A percentile compares a stretch with the other conserved stretches of the same genome.
These are phyloP conservation scores for Saccharomyces hybrid DNA, from an alignment of 1,139 yeast species.

Conservation along the genomic window DNA sequence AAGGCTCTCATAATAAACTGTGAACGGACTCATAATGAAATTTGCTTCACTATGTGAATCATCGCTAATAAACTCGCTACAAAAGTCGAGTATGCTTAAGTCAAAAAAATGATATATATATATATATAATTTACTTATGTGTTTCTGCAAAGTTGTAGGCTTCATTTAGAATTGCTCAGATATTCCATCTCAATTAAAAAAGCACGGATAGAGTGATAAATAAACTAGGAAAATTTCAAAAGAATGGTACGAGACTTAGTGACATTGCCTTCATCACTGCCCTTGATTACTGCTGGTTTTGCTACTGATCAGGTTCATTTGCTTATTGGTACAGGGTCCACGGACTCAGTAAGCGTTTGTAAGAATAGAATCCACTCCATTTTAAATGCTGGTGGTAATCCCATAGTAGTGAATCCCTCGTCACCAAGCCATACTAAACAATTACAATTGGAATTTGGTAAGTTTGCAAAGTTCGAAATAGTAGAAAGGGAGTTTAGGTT, in stretches of 20 bases:
- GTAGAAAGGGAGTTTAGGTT: constrained; percentile 36
- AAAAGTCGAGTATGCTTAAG: neutral
- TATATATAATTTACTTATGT: neutral
- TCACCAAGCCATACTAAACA: constrained; percentile 15
- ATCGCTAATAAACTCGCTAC: neutral
- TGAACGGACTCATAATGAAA: neutral
- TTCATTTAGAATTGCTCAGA: neutral
- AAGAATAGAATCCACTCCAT: constrained; percentile 45
- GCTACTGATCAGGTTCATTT: constrained; percentile 51
- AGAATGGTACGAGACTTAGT: neutral
- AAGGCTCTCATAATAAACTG: neutral
- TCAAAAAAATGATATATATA: neutral
- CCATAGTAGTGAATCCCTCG: constrained; percentile 40
- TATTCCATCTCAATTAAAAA: neutral
- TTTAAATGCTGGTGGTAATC: constrained; percentile 50
- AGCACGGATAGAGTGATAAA: neutral
- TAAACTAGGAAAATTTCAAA: neutral
- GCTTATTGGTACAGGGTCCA: constrained; percentile 45
- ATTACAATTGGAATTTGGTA: constrained; percentile 15
- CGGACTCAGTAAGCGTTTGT: constrained; percentile 38
- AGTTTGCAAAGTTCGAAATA: constrained; percentile 27
- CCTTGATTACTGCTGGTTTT: constrained; percentile 35
- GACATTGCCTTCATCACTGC: constrained; percentile 6
- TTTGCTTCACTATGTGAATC: neutral
- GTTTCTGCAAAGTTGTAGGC: neutral